Evolutionary conservation across 495 filamentous ascomycete species (phyloP).

Genomic region (Cercophora newfieldiana): DNA sequence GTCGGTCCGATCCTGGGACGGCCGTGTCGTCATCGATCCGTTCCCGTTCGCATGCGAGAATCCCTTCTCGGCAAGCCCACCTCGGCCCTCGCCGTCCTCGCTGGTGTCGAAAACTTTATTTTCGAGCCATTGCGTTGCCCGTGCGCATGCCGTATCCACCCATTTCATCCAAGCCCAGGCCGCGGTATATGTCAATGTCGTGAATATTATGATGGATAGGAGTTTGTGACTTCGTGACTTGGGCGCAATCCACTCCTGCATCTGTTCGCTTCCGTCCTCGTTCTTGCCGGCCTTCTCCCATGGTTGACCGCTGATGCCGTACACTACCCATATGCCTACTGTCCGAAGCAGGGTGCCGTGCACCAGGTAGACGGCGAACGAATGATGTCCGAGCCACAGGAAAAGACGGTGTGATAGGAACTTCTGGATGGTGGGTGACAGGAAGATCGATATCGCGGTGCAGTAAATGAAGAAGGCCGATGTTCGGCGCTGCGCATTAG

Average conservation of each 20-base stretch:
- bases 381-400: slow-evolving; percentile 66
- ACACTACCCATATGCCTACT: slow-evolving; percentile 63
- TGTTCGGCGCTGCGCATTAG: slow-evolving; percentile 52
- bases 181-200: slow-evolving; percentile 52
- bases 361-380: slow-evolving; percentile 66
- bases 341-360: slow-evolving; percentile 65
- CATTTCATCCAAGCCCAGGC: slow-evolving; percentile 65
- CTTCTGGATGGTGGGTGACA: slow-evolving; percentile 56
- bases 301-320: slow-evolving; percentile 55
- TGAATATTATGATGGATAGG: slow-evolving; percentile 34
- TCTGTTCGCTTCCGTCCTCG: slow-evolving; percentile 31
- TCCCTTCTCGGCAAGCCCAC: slow-evolving; percentile 33
- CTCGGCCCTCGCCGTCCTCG: slow-evolving; percentile 33
- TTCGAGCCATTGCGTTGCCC: slow-evolving; percentile 58
- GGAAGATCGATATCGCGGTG: slow-evolving; percentile 53
- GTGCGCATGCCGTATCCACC: slow-evolving; percentile 64
- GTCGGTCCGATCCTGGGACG: slow-evolving; percentile 7
- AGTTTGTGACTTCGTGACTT: slow-evolving; percentile 39
- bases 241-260: slow-evolving; percentile 36
- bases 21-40: slow-evolving; percentile 9
- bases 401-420: slow-evolving; percentile 57
- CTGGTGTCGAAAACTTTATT: slow-evolving; percentile 55
- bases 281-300: slow-evolving; percentile 38
- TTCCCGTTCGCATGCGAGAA: slow-evolving; percentile 21
- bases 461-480: slow-evolving; percentile 57